Percentiles rank a stretch among this genome's conserved stretches.
These are phyloP conservation scores for Moesziomyces sp. DNA, from an alignment of 1,284 basidiomycete genomes.

Conservation along the genomic window DNA sequence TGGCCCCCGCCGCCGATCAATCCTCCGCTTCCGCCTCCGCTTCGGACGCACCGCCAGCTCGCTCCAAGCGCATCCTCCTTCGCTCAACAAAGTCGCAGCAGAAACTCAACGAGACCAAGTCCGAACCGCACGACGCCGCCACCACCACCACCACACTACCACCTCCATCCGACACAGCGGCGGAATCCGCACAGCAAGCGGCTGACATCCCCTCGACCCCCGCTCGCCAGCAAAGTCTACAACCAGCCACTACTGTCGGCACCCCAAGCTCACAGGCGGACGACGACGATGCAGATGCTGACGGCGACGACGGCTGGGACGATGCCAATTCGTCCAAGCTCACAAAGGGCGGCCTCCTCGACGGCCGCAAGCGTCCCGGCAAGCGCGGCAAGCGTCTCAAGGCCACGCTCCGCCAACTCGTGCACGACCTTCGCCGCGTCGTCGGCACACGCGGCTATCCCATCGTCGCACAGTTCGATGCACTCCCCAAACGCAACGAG, in stretches of 20 bases:
- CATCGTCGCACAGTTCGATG: constrained; percentile 53
- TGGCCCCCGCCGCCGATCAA: neutral
- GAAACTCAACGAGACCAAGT: constrained; percentile 33
- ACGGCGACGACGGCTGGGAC: constrained; percentile 16
- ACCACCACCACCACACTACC: constrained; percentile 2
- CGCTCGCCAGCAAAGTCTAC: constrained; percentile 25
- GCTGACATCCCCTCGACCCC: constrained; percentile 12
- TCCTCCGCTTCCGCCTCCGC: neutral
- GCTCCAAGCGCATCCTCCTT: constrained; percentile 41
- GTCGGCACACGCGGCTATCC: constrained; percentile 41
- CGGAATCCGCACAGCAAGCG: neutral
- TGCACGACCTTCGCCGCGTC: constrained; percentile 43
- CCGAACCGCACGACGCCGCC: constrained; percentile 13
- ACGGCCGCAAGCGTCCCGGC: constrained; percentile 50
- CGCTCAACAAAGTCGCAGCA: constrained; percentile 30
- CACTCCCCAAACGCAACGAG: constrained; percentile 55
- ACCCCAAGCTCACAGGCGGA: constrained; percentile 33
- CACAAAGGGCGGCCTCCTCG: constrained; percentile 44
- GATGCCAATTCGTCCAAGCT: constrained; percentile 33
- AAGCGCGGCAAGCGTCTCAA: constrained; percentile 63
- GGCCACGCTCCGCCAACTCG: constrained; percentile 56
- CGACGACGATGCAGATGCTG: constrained; percentile 35
- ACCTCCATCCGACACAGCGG: neutral
- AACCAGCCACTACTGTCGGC: constrained; percentile 23
- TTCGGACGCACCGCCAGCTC: constrained; percentile 13